These are phyloP conservation scores for Trichoderma sp. DNA, from an alignment of 2,329 filamentous ascomycete species.

Conservation along the genomic window DNA sequence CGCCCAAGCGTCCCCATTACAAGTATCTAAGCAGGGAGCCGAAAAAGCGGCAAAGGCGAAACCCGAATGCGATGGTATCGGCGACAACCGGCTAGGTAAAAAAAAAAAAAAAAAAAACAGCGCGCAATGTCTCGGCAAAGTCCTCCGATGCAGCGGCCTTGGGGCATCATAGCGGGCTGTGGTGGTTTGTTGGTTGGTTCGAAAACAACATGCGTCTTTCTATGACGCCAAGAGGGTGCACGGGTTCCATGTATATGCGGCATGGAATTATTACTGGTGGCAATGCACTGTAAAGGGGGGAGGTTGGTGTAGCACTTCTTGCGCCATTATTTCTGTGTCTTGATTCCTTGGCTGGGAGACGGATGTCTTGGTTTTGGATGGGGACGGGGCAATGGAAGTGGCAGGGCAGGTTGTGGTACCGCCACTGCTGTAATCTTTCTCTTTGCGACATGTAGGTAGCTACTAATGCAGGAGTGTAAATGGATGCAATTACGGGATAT, in stretches of 20 bases:
- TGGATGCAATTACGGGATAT: not conserved
- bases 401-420: too few species aligned
- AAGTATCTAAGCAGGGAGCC: not conserved
- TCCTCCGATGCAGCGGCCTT: not conserved
- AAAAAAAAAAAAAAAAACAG: too few species aligned
- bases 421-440: not conserved
- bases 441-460: not conserved
- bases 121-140: not conserved
- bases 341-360: not conserved
- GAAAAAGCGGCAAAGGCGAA: not conserved
- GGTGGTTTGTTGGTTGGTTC: not conserved
- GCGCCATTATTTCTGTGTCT: not conserved
- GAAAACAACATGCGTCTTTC: not conserved
- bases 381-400: not conserved
- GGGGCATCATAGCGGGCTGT: not conserved
- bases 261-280: not conserved
- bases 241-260: not conserved
- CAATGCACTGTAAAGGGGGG: not conserved
- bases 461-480: not conserved
- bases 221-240: not conserved
- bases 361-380: not conserved
- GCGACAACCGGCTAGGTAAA: not conserved
- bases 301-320: not conserved
- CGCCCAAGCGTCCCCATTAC: not conserved
- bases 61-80: not conserved